phyloP scores from a whole-genome alignment of 345 rosid genomes.

The Pugionium cornutum region DNA sequence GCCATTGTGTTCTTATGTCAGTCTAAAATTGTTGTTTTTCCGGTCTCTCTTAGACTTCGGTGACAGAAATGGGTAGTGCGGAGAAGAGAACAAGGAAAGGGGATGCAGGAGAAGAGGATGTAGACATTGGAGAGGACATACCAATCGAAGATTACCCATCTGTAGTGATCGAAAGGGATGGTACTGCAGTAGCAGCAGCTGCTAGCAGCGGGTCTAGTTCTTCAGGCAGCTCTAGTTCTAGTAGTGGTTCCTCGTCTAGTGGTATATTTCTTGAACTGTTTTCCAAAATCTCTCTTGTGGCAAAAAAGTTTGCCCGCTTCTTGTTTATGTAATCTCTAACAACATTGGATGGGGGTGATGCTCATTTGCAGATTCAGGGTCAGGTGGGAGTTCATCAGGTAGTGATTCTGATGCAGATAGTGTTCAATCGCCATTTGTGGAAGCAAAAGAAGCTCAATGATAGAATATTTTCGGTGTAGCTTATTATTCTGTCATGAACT shows the following conservation, averaged over 20 bases:
- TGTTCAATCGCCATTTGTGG: constrained; percentile 38
- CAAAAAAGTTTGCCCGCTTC: too few species aligned
- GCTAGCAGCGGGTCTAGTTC: constrained; percentile 56
- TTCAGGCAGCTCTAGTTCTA: constrained; percentile 43
- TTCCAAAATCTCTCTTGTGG: too few species aligned
- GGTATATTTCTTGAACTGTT: constrained; percentile 39
- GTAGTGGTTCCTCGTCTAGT: constrained; percentile 69
- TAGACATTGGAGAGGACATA: constrained; percentile 88
- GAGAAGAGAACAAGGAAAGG: constrained; percentile 67
- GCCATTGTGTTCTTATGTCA: background rate
- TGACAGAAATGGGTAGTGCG: constrained; percentile 50
- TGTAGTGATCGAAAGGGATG: constrained; percentile 81
- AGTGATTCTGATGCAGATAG: constrained; percentile 39
- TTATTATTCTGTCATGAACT: background rate
- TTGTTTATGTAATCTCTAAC: too few species aligned
- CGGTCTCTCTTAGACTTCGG: constrained; percentile 31
- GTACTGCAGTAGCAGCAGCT: constrained; percentile 31
- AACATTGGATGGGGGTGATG: too few species aligned
- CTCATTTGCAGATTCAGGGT: constrained; percentile 26
- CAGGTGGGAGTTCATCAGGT: constrained; percentile 37
- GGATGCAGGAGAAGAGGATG: constrained; percentile 79
- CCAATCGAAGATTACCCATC: constrained; percentile 77
- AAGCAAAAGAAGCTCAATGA: constrained; percentile 28
- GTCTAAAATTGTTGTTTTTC: constrained; percentile 6
- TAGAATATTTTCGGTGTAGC: background rate